Base-by-base conservation (phyloP, 805 yeast species). In the Saturnispora gosingensis region DNA sequence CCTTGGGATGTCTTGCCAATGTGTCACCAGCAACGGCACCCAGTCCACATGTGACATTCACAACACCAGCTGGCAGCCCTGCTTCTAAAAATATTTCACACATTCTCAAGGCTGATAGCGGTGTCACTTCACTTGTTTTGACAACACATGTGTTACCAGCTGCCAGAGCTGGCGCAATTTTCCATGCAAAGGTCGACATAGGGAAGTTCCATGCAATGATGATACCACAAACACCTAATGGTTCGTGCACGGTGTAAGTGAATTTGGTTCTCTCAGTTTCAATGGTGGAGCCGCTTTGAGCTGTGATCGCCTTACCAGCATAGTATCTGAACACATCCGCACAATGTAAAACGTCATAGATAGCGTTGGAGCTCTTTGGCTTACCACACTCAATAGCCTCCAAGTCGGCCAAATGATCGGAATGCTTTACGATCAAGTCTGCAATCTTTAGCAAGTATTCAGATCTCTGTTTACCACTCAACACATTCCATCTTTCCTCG, bases 191-290 rank as follows among this genome's bases (percentile, higher is more conserved):
- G 75, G 82, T 81, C 62, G 81, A 73, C 61, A 81, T 71, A 58
- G 87, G 86, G 74, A 81, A 81, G 66, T 81, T 81, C 87, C 86
- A 81, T 59, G 87, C 85, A 59, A 81, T 81, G 56, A 81, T 76
- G 67, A 81, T 85, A 53, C 83, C 85, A 70, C 84, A 80, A 45
- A 81, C 85, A 61, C 85, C 86, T 61, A 74, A 70, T 58, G 87
- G 85, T 69, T 81, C 85, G 64, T 76, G 72, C 60, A 77, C 71
- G 51, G 83, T 77, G 90, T 75, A 81, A 54, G 73, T 75, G 62
- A 78, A 72, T 64, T 81, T 81, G 42, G 76, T 71, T 42, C 71
- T 69, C 40, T 76, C 80, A 9, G 81, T 77, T 59, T 83, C 83
- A 54, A 83, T 74, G 15, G 84, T 75, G 53, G 76, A 72, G 16